Percentiles rank a stretch among this genome's conserved stretches.
Evolutionary conservation across 768 basidiomycete species (phyloP).

Genomic region (Psilocybe sp.): DNA sequence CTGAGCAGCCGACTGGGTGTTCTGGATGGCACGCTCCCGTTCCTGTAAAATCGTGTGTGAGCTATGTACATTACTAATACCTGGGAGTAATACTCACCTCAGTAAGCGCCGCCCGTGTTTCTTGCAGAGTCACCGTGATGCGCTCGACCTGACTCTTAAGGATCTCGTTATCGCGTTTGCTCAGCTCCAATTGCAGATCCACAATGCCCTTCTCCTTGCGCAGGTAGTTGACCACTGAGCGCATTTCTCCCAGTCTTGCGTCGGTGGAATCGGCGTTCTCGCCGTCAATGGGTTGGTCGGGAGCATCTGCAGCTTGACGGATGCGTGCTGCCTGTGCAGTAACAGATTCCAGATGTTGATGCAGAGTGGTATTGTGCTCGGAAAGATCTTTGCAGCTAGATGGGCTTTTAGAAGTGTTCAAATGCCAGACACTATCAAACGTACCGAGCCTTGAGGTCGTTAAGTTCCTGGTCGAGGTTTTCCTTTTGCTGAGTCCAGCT

Average conservation of each 20-base stretch:
- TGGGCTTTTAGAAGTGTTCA: not conserved
- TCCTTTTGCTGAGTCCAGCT: conserved; percentile 84
- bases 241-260: conserved; percentile 67
- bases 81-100: conserved; percentile 44
- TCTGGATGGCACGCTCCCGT: conserved; percentile 72
- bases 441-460: conserved; percentile 70
- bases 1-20: conserved; percentile 70
- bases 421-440: conserved; percentile 9
- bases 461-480: conserved; percentile 72
- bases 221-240: conserved; percentile 76
- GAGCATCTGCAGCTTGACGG: conserved; percentile 61
- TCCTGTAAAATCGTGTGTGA: conserved; percentile 45
- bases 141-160: conserved; percentile 77
- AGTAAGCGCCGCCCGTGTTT: conserved; percentile 64
- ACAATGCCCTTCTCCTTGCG: conserved; percentile 92
- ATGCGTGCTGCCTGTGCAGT: conserved; percentile 83
- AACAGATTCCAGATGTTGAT: conserved; percentile 82
- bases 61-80: not conserved
- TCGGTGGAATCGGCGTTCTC: conserved; percentile 53
- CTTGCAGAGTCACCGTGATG: conserved; percentile 64
- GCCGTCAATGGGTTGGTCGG: conserved; percentile 29
- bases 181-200: conserved; percentile 81
- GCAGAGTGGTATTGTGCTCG: conserved; percentile 73
- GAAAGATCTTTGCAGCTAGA: conserved; percentile 69
- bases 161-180: conserved; percentile 70